These are phyloP conservation scores for Euphorbia pulcherrima DNA, from an alignment of 345 rosid genomes.

Conservation along the genomic window DNA sequence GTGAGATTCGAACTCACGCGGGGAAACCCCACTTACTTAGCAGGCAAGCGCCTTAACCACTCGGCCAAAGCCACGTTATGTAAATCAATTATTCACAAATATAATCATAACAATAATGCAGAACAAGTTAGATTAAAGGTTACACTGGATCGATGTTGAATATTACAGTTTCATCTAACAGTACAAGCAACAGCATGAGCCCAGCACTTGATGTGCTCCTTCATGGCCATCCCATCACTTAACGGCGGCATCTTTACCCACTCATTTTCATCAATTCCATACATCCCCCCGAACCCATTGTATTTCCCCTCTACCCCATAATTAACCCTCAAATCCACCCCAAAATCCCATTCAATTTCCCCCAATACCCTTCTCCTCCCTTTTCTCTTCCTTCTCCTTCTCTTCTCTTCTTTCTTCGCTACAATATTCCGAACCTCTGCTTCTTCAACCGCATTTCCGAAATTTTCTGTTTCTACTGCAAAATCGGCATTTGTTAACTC, in stretches of 20 bases:
- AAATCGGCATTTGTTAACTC: conserved; percentile 4
- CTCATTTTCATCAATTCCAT: not conserved
- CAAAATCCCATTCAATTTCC: conserved; percentile 36
- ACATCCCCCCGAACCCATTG: not conserved
- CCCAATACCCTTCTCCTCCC: conserved; percentile 25
- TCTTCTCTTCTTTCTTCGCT: conserved; percentile 8
- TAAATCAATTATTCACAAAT: too few relatives aligned
- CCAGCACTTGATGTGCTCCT: conserved; percentile 57
- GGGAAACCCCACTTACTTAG: conserved; percentile 18
- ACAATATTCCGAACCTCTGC: conserved; percentile 11
- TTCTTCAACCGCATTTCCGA: not conserved
- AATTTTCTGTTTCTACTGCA: conserved; percentile 8
- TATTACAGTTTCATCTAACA: conserved; percentile 23
- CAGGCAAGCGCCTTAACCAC: conserved; percentile 16
- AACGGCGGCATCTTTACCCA: conserved; percentile 43
- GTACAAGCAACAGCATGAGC: conserved; percentile 54
- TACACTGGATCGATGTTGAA: not conserved
- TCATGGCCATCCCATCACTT: conserved; percentile 55
- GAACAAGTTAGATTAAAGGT: conserved; percentile 2
- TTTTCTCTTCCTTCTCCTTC: conserved; percentile 20
- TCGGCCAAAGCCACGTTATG: conserved; percentile 5
- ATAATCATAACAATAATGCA: too few relatives aligned
- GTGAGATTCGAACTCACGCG: conserved; percentile 16
- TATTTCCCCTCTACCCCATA: conserved; percentile 1
- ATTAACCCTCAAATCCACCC: conserved; percentile 2